phyloP scores from a whole-genome alignment of 306 rosid genomes.

The Benincasa hispida region DNA sequence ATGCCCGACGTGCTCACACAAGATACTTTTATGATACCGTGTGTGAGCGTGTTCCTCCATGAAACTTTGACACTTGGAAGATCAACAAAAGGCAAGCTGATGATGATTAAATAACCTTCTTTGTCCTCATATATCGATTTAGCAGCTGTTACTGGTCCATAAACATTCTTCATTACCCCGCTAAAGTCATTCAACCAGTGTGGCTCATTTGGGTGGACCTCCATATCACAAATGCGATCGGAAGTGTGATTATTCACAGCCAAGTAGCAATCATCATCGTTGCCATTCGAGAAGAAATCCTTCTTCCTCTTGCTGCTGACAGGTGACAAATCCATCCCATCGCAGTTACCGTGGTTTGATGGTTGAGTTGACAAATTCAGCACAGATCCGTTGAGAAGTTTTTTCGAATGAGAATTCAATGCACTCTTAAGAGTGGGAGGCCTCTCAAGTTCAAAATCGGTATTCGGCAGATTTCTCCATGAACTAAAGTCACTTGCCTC shows the following conservation, averaged over 20 bases:
- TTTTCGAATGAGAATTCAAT: conserved; percentile 48
- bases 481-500: conserved; percentile 85
- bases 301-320: conserved; percentile 57
- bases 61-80: conserved; percentile 81
- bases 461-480: conserved; percentile 83
- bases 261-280: conserved; percentile 56
- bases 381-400: conserved; percentile 67
- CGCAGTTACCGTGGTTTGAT: conserved; percentile 48
- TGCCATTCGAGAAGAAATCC: conserved; percentile 39
- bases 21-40: conserved; percentile 78
- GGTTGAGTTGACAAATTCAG: conserved; percentile 47
- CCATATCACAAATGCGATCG: conserved; percentile 45
- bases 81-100: conserved; percentile 81
- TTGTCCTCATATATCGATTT: conserved; percentile 82
- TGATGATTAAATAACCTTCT: conserved; percentile 62
- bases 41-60: conserved; percentile 80
- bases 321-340: conserved; percentile 57
- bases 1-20: conserved; percentile 71
- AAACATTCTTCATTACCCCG: conserved; percentile 69
- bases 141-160: conserved; percentile 87
- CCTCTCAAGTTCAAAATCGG: conserved; percentile 83
- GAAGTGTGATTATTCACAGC: conserved; percentile 53
- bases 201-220: conserved; percentile 34
- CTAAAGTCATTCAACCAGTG: conserved; percentile 62
- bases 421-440: conserved; percentile 38